phyloP scores from a whole-genome alignment of 2,329 filamentous ascomycete genomes.

The Cytospora mali region DNA sequence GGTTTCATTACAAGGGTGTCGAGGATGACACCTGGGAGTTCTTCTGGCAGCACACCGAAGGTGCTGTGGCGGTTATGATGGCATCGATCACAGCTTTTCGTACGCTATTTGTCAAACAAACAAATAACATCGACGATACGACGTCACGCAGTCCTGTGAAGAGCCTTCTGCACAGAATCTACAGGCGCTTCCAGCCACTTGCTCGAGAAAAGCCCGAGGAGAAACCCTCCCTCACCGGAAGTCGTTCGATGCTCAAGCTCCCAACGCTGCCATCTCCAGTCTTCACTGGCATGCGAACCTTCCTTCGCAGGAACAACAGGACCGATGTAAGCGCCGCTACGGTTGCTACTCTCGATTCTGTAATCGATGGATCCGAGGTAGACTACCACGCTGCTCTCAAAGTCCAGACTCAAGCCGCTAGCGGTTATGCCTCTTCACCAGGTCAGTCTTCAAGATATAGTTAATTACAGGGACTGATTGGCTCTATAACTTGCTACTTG shows the following conservation, averaged over 20 bases:
- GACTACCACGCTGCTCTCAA: conserved; percentile 2
- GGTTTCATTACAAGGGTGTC: conserved; percentile 8
- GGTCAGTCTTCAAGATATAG: background rate
- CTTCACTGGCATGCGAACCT: conserved; percentile 25
- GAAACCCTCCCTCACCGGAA: conserved; percentile 9
- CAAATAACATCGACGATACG: conserved; percentile 4
- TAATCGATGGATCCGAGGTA: conserved; percentile 20
- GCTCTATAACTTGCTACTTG: too few species aligned
- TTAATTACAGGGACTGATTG: too few species aligned
- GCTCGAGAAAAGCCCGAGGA: conserved; percentile 23
- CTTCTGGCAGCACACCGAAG: conserved; percentile 32
- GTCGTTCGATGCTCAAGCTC: conserved; percentile 14
- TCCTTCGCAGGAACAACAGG: conserved; percentile 9
- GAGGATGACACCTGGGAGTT: conserved; percentile 32
- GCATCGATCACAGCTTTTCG: conserved; percentile 32
- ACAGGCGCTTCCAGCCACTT: conserved; percentile 19
- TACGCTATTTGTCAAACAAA: conserved; percentile 29
- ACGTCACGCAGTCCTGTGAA: conserved; percentile 15
- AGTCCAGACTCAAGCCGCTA: background rate
- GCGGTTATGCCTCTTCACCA: background rate
- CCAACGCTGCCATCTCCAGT: conserved; percentile 25
- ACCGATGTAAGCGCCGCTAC: background rate
- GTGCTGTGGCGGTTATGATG: conserved; percentile 32
- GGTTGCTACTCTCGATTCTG: conserved; percentile 1
- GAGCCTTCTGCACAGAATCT: conserved; percentile 14